Conservation (phyloP, 2,329 filamentous ascomycete species). For the Cladosporium austrohemisphaericum region DNA sequence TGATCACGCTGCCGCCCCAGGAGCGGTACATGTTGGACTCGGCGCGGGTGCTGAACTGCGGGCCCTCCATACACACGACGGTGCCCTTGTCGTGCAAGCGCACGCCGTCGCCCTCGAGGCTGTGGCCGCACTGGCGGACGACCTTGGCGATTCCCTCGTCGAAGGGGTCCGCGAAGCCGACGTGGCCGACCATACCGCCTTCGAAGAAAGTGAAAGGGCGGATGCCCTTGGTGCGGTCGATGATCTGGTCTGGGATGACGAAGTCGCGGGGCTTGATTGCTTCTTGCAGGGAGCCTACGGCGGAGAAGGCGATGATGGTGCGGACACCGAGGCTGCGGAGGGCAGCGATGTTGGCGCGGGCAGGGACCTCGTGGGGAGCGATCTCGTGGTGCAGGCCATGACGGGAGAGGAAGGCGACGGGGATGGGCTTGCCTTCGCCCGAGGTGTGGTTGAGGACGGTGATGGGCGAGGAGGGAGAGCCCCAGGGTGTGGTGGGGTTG, state of each 20-base stretch:
- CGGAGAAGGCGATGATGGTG: conserved; percentile 88
- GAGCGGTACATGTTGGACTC: conserved; percentile 92
- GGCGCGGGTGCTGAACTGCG: conserved; percentile 92
- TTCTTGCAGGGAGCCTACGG: conserved; percentile 88
- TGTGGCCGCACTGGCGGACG: conserved; percentile 71
- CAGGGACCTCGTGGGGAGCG: conserved; percentile 91
- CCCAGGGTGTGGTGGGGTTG: conserved; percentile 82
- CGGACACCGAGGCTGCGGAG: conserved; percentile 84
- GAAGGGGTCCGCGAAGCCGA: conserved; percentile 94
- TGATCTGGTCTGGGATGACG: conserved; percentile 91
- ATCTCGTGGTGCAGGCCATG: conserved; percentile 86
- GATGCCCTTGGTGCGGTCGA: conserved; percentile 94
- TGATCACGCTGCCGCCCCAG: conserved; percentile 93
- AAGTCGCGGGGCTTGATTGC: conserved; percentile 95
- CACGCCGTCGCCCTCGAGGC: conserved; percentile 78
- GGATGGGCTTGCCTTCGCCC: conserved; percentile 53
- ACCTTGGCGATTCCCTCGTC: conserved; percentile 73
- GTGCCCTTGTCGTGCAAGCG: conserved; percentile 79
- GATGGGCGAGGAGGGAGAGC: conserved; percentile 71
- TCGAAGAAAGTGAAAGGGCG: conserved; percentile 96
- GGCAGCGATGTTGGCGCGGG: conserved; percentile 97
- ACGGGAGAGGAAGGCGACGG: conserved; percentile 86
- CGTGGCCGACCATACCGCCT: conserved; percentile 84
- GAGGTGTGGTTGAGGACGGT: conserved; percentile 79
- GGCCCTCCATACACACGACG: conserved; percentile 97